A percentile compares a stretch with the other conserved stretches of the same genome.
phyloP scores from a whole-genome alignment of 2,329 filamentous ascomycete species.

The Capronia epimyces region DNA sequence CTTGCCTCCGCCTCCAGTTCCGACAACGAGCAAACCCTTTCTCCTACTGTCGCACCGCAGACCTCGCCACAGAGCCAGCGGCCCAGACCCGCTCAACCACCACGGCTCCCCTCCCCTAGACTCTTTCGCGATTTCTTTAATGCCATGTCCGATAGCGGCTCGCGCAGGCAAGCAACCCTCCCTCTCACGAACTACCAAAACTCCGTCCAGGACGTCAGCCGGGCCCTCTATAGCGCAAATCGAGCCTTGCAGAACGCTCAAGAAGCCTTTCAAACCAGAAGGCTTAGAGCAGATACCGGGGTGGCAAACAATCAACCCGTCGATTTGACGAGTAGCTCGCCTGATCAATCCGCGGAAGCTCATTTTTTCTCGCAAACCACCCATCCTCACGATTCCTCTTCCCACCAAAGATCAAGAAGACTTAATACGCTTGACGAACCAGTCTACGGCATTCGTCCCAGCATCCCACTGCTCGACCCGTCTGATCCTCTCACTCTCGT shows the following conservation, averaged over 20 bases:
- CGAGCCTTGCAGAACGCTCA: conserved; percentile 25
- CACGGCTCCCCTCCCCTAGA: conserved; percentile 20
- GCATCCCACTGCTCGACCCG: not conserved
- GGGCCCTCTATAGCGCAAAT: conserved; percentile 23
- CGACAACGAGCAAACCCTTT: conserved; percentile 1
- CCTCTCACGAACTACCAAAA: conserved; percentile 19
- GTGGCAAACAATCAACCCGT: conserved; percentile 6
- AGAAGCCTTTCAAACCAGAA: conserved; percentile 24
- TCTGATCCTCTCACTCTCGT: conserved; percentile 1
- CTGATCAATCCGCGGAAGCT: conserved; percentile 13
- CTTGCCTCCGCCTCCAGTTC: not conserved
- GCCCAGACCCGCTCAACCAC: conserved; percentile 14
- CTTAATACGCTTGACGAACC: conserved; percentile 22
- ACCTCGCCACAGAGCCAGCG: conserved; percentile 4
- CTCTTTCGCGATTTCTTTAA: conserved; percentile 25
- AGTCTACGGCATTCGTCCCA: conserved; percentile 16
- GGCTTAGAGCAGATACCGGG: not conserved
- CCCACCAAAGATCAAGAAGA: conserved; percentile 8
- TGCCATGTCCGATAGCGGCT: conserved; percentile 13
- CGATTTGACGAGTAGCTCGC: conserved; percentile 22
- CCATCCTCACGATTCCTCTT: conserved; percentile 24
- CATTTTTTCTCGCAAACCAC: conserved; percentile 24
- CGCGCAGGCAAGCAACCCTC: conserved; percentile 17
- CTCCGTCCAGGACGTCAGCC: conserved; percentile 18
- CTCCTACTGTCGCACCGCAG: not conserved